Base-by-base conservation (phyloP, 148 eudicot species). In the Limonium bicolor region DNA sequence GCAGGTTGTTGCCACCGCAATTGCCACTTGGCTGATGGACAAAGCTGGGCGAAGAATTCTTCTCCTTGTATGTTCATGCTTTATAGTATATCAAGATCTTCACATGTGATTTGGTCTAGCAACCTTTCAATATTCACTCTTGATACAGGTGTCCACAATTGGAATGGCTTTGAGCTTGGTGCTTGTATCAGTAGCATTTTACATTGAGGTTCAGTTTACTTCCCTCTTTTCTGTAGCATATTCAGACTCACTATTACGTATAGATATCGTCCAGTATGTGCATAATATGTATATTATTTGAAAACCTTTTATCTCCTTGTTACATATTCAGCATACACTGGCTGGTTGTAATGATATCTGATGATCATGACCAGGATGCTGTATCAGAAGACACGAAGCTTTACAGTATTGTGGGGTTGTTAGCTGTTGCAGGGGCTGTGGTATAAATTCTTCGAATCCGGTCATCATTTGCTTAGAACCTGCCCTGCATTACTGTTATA, bases 1-100 rank as follows among this genome's bases (percentile, higher is more conserved):
- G 32, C 58, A 87, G 96, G 92, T 83, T 41, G 21, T 88, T 59
- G 83, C 76, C 41, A 83, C 94, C 37, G 86, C 72, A n/a, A 54
- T 83, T 30, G 65, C 84, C 13, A 71, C 92, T 45, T 72, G 71
- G 73, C 50, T 88, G 54, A 83, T 77, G 73, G 96, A 88, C 69
- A 88, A 28, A 59, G 76, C 81, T 33, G 96, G 96, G 48, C 80
- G 96, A 45, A 67, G 84, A 56, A 44, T 73, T 35, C 77, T 83
- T 44, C 83, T 88, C 15, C 51, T 72, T 27, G 94, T 84, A 64
- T 36, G 78, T 59, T 43, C 46, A 22, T 27, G 27, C 5, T 1
- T 28, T 39, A 39, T 17, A 5, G n/a, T 21, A 79, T 17, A 84
- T 77, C 40, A 63, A 86, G 20, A 12, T 4, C 4, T 40, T 43